A percentile compares a stretch with the other conserved stretches of the same genome.
These are phyloP conservation scores for Pseudoneurospora amorphoporcata DNA, from an alignment of 495 filamentous ascomycete genomes.

Conservation along the genomic window DNA sequence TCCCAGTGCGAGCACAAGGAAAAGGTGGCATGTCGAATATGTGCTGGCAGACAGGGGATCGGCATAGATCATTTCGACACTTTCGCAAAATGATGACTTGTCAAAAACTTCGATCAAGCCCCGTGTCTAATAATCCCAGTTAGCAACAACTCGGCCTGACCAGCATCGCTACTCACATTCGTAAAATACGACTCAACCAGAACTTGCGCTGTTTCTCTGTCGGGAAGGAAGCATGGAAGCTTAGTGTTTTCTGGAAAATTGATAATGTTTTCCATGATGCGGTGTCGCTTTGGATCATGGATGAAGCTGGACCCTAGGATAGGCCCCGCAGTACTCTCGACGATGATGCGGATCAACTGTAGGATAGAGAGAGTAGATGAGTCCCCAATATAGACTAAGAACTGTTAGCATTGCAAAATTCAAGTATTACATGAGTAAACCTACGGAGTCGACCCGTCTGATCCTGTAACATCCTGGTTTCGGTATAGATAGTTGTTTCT, in stretches of 20 bases:
- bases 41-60: conserved; percentile 40
- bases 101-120: conserved; percentile 49
- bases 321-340: conserved; percentile 52
- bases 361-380: conserved; percentile 63
- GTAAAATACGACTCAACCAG: conserved; percentile 50
- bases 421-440: conserved; percentile 14
- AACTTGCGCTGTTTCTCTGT: conserved; percentile 42
- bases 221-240: conserved; percentile 41
- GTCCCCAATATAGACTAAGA: conserved; percentile 57
- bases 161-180: conserved; percentile 34
- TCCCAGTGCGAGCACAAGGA: conserved; percentile 50
- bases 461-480: conserved; percentile 50
- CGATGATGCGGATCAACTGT: conserved; percentile 62
- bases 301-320: conserved; percentile 49
- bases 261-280: conserved; percentile 54
- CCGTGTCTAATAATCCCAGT: conserved; percentile 33
- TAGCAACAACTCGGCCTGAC: conserved; percentile 5
- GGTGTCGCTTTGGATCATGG: conserved; percentile 56
- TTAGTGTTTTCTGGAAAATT: conserved; percentile 34
- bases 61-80: conserved; percentile 41
- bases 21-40: conserved; percentile 43
- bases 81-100: conserved; percentile 35
- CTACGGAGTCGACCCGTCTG: conserved; percentile 44
- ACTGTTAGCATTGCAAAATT: not conserved
- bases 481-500: conserved; percentile 46